Base-by-base conservation (phyloP, 2,329 filamentous ascomycete genomes). In the Exophiala sp. region DNA sequence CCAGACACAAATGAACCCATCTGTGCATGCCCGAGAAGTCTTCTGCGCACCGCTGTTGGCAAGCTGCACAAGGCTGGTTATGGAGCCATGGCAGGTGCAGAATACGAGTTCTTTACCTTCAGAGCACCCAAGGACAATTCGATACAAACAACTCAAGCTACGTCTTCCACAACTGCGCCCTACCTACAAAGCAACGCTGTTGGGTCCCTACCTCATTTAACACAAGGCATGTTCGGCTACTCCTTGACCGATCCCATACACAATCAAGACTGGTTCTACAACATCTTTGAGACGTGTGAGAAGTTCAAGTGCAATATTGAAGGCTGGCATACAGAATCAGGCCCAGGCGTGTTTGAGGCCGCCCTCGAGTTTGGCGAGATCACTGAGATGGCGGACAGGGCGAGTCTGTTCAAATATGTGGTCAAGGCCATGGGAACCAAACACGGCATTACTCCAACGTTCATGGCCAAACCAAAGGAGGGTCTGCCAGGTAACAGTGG, bases 101-200 rank as follows among this genome's bases (percentile, higher is more conserved):
- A 96, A 70, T 96, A 94, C 75, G 91, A 96, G 66, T 96, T 96
- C 79, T 96, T 87, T 76, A 89, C 94, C 66, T 96, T 95, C 73
- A 82, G 85, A 65, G 82, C 83, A 3, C 91, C 91, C 8, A 58
- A 69, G 47, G 68, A 70, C 40, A 63, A 71, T 18, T 66, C 75
- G 35, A 54, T 58, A 39, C 71, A 75, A 16, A 71, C 75, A 29
- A 68, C 76, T 16, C 78, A 85, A 67, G 75, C 78, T 54, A 84
- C 84, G 60, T 80, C 80, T 7, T 83, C 85, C 29, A 85, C 87
- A 0, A 88, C 89, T 1, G 88, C 89, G 20, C 74, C 79, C 6
- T 95, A 88, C 69, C 81, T 95, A 35, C 79, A 82, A 65, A 75
- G 86, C 5, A 90, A 95, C 68, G 81, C 88, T 0, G 83, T 87